phyloP scores from a whole-genome alignment of 129 eudicot species.

The Centella asiatica region DNA sequence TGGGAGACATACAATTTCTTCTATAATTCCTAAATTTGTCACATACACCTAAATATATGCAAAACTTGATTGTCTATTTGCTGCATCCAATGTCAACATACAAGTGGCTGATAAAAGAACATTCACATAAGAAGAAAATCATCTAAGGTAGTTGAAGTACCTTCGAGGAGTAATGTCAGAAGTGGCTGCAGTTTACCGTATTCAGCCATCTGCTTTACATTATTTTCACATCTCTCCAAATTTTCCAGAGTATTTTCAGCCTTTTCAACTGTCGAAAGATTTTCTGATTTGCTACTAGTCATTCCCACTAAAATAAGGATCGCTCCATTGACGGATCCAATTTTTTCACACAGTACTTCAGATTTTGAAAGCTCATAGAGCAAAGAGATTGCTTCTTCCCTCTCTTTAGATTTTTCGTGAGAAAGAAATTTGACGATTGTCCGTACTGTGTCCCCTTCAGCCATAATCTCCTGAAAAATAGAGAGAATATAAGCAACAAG shows the following conservation, averaged over 20 bases:
- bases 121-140: neutral
- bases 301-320: conserved; percentile 81
- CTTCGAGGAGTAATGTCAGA: conserved; percentile 72
- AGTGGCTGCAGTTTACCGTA: conserved; percentile 88
- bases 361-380: conserved; percentile 82
- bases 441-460: conserved; percentile 88
- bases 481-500: neutral
- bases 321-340: conserved; percentile 82
- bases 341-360: conserved; percentile 57
- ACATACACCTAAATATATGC: neutral
- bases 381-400: conserved; percentile 87
- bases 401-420: conserved; percentile 72
- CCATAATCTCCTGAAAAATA: conserved; percentile 75
- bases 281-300: conserved; percentile 89
- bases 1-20: too few relatives aligned
- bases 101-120: too few relatives aligned
- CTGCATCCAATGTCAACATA: too few relatives aligned
- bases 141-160: conserved; percentile 23
- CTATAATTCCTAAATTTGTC: too few relatives aligned
- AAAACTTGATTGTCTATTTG: neutral
- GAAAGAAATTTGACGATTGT: conserved; percentile 77
- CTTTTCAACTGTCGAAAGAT: conserved; percentile 56
- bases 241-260: conserved; percentile 76
- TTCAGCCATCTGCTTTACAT: conserved; percentile 91
- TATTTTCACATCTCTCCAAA: conserved; percentile 67